These are phyloP conservation scores for Candida nanaspora DNA, from an alignment of 805 yeast species.

Conservation along the genomic window DNA sequence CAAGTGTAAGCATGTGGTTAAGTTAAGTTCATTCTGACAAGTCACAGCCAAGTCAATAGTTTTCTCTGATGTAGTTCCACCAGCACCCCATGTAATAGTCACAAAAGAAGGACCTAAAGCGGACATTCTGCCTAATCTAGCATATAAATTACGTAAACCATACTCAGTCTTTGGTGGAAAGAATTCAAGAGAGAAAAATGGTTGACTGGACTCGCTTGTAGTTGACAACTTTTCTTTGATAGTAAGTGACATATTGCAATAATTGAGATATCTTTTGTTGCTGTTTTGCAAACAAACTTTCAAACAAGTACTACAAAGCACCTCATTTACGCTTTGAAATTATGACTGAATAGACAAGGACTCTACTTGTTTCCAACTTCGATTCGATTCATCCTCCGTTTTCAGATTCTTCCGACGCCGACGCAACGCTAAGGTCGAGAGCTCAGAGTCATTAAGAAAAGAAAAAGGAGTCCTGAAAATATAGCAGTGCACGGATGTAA, in stretches of 20 bases:
- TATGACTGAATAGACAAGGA: too few relatives aligned
- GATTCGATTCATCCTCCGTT: neutral
- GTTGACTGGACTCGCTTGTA: slow-evolving; percentile 39
- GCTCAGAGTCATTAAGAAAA: too few relatives aligned
- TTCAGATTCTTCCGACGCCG: too few relatives aligned
- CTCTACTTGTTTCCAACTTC: neutral
- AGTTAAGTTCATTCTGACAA: slow-evolving; percentile 64
- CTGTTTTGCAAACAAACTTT: too few relatives aligned
- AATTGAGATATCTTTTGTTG: too few relatives aligned
- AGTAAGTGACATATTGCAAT: slow-evolving; percentile 23
- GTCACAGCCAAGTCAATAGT: slow-evolving; percentile 77
- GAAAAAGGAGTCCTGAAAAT: too few relatives aligned
- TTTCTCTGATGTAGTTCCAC: slow-evolving; percentile 87
- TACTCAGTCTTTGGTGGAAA: slow-evolving; percentile 94
- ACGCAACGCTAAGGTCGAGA: too few relatives aligned
- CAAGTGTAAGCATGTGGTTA: slow-evolving; percentile 91
- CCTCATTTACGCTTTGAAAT: too few relatives aligned
- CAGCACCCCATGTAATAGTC: slow-evolving; percentile 98
- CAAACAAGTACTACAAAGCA: too few relatives aligned
- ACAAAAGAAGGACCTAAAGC: slow-evolving; percentile 83
- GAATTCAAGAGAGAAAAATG: slow-evolving; percentile 83
- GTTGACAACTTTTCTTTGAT: slow-evolving; percentile 45
- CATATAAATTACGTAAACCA: slow-evolving; percentile 77
- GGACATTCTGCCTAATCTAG: slow-evolving; percentile 84
- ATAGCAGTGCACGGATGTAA: too few relatives aligned